Evolutionary conservation across 1,284 basidiomycete genomes (phyloP), one percentile per base, ranked within the genome.

Genomic region (Cerrena zonata): DNA sequence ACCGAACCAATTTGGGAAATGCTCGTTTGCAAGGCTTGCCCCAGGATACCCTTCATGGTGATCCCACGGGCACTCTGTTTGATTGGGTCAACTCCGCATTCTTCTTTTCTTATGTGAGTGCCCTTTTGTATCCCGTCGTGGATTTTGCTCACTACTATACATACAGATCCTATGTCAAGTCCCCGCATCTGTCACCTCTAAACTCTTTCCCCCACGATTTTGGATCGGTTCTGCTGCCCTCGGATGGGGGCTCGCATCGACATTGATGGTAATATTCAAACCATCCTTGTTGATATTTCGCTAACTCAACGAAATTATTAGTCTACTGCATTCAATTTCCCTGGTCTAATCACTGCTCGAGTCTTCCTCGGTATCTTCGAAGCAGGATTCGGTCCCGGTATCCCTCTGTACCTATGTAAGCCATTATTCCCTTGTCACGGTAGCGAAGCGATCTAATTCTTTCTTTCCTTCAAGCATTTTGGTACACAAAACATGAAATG

Each of bases 71-170:
- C 2, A 57, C 72, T 15, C 67, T 79, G 21, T 89, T 84, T 58
- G 85, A 86, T 60, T 88, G 85, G 86, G 67, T 86, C 47, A 85
- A 80, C 53, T 84, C 87, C 0, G 75, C 76, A 2, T 89, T 89
- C 65, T 89, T 82, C 66, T 80, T 89, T 65, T 79, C 86, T 53
- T 89, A 87, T 60, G 86, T 84, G n/a, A n/a, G 54, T 47, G 80
- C 69, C 24, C 12, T 47, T 27, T 37, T 15, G 12, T 13, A 34
- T 5, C 36, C 22, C 24, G 5, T n/a, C 30, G 10, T 19, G 5
- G 24, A 13, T 27, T 47, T n/a, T 23, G 42, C 24, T 41, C 39
- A 19, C 39, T 41, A 5, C 18, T 41, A 10, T 19, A 18, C 39
- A 18, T 23, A 10, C 56, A 88, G 86, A 84, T 89, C 52, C 51